Evolutionary conservation across 768 basidiomycete genomes (phyloP).

Genomic region (Sporobolomyces phaffii): DNA sequence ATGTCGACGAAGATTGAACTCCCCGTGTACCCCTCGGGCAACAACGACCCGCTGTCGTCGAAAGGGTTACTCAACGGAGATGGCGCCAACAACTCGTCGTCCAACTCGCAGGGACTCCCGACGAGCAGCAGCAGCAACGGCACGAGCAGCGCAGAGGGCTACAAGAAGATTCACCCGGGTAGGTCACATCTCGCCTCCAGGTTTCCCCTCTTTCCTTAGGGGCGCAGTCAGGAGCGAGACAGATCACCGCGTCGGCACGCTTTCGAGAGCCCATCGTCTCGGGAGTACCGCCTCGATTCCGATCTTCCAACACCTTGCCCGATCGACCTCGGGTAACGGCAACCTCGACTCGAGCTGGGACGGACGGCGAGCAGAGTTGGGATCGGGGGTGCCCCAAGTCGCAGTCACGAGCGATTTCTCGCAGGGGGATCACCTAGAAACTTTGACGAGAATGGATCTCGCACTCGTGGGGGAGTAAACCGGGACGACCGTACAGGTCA

Average conservation of each 20-base stretch:
- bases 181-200: not conserved
- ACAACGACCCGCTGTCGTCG: constrained; percentile 10
- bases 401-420: too few relatives aligned
- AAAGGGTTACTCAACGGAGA: constrained; percentile 12
- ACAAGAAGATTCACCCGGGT: constrained; percentile 41
- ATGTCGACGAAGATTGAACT: constrained; percentile 37
- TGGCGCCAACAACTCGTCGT: constrained; percentile 10
- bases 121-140: not conserved
- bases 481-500: too few relatives aligned
- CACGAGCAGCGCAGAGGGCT: constrained; percentile 8
- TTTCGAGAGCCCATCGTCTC: not conserved
- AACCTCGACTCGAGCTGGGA: too few relatives aligned
- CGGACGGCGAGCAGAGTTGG: too few relatives aligned
- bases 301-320: too few relatives aligned
- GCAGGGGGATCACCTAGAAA: too few relatives aligned
- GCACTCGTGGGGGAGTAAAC: too few relatives aligned
- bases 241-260: not conserved
- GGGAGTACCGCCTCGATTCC: too few relatives aligned
- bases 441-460: too few relatives aligned
- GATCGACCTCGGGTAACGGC: too few relatives aligned
- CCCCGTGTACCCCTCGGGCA: constrained; percentile 29
- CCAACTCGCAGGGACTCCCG: not conserved
- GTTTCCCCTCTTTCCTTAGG: too few relatives aligned
- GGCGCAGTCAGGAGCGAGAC: not conserved
- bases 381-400: too few relatives aligned